These are phyloP conservation scores for Multifurca ochricompacta DNA, from an alignment of 768 basidiomycete genomes.

Conservation along the genomic window DNA sequence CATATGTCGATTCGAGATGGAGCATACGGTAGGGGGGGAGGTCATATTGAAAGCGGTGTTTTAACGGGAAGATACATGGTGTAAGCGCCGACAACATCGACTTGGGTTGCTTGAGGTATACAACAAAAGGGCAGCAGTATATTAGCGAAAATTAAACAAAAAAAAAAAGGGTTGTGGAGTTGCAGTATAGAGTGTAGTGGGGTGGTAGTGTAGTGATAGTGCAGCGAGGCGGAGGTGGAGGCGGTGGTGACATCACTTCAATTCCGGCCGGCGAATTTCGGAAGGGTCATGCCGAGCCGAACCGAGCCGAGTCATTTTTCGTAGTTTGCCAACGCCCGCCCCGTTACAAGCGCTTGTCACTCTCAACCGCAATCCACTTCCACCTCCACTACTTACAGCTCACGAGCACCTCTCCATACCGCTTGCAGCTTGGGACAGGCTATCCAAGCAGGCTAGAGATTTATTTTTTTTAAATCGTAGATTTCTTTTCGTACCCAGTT, in stretches of 20 bases:
- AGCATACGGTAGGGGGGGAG: no score
- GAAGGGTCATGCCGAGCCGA: background rate
- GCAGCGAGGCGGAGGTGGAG: no score
- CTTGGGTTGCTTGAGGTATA: no score
- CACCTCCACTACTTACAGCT: constrained; percentile 19
- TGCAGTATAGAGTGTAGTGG: no score
- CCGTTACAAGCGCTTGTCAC: background rate
- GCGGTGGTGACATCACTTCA: no score
- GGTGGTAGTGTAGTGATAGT: no score
- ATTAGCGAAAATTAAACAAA: no score
- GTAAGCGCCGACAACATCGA: background rate
- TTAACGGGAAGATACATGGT: background rate
- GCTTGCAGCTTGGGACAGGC: constrained; percentile 28
- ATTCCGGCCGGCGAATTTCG: constrained; percentile 2
- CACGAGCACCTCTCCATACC: constrained; percentile 19
- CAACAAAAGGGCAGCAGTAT: no score
- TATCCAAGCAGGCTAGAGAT: constrained; percentile 27
- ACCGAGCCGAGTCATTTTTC: constrained; percentile 3
- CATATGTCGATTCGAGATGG: no score
- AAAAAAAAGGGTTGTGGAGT: no score
- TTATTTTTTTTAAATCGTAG: constrained; percentile 29
- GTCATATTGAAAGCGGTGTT: background rate
- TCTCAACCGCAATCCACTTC: constrained; percentile 21
- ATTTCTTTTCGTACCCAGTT: constrained; percentile 27
- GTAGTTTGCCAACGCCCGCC: background rate